Conservation (phyloP, 805 yeast genomes). For the Wickerhamiella sergipiensis region DNA sequence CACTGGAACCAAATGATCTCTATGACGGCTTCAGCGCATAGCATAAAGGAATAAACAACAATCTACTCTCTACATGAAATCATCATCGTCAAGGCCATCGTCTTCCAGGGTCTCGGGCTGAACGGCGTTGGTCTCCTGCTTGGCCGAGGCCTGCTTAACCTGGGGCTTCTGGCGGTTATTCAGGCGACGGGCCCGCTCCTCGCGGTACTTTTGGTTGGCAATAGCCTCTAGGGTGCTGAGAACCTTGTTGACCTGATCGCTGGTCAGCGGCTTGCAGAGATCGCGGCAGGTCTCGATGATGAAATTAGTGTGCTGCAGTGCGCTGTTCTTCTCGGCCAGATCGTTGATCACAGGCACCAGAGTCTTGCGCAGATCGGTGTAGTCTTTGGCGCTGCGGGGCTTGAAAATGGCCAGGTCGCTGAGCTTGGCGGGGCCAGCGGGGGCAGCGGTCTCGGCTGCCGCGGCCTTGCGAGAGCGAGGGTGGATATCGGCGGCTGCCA, state of each 20-base stretch:
- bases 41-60: background rate
- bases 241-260: conserved; percentile 76
- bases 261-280: conserved; percentile 61
- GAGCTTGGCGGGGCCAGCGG: conserved; percentile 25
- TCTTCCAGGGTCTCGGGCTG: conserved; percentile 37
- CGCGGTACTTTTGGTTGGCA: conserved; percentile 72
- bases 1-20: too few species aligned
- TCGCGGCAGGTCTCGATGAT: conserved; percentile 82
- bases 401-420: conserved; percentile 51
- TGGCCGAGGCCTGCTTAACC: conserved; percentile 54
- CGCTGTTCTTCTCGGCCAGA: conserved; percentile 43
- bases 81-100: conserved; percentile 29
- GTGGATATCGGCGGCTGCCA: conserved; percentile 46
- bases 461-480: conserved; percentile 32
- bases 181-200: conserved; percentile 72
- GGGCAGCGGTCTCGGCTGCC: conserved; percentile 22
- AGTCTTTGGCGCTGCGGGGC: conserved; percentile 69
- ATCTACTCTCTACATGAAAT: conserved; percentile 26
- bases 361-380: conserved; percentile 61
- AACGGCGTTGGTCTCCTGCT: conserved; percentile 38
- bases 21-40: too few species aligned
- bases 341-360: conserved; percentile 46
- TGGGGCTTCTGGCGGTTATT: conserved; percentile 94
- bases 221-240: conserved; percentile 70
- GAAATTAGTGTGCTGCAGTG: conserved; percentile 56